phyloP scores from a whole-genome alignment of 2,329 filamentous ascomycete species.

The Penicillium sp. region DNA sequence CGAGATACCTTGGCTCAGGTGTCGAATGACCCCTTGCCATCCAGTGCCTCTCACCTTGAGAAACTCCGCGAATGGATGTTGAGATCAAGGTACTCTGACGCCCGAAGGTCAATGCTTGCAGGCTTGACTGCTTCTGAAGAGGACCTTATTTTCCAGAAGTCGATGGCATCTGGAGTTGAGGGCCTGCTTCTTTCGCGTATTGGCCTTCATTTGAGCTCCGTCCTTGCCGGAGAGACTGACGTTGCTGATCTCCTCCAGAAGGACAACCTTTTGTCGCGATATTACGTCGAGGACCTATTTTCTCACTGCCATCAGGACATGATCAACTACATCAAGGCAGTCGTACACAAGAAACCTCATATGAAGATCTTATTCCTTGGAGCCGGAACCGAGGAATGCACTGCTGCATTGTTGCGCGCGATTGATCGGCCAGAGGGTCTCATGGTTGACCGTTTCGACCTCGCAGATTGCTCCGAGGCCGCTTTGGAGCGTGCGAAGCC shows the following conservation, averaged over 20 bases:
- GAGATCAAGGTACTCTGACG: neutral
- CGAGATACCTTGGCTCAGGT: neutral
- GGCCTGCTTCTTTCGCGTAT: neutral
- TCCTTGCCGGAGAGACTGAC: neutral
- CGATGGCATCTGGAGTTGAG: neutral
- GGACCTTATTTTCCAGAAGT: neutral
- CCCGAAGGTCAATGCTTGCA: neutral
- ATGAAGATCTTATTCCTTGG: neutral
- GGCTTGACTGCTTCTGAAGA: neutral
- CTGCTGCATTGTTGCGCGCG: neutral
- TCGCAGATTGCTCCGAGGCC: neutral
- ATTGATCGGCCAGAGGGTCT: neutral
- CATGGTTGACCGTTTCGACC: neutral
- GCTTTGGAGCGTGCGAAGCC: neutral
- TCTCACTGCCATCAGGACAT: neutral
- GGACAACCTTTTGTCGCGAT: neutral
- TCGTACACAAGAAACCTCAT: neutral
- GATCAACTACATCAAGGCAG: neutral
- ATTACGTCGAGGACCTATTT: neutral
- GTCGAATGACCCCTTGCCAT: neutral
- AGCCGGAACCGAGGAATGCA: neutral
- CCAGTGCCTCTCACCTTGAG: neutral
- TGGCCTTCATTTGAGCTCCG: neutral
- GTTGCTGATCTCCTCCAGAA: neutral
- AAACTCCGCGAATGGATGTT: neutral